These are phyloP conservation scores for Mycena polygramma DNA, from an alignment of 768 basidiomycete species.

Conservation along the genomic window DNA sequence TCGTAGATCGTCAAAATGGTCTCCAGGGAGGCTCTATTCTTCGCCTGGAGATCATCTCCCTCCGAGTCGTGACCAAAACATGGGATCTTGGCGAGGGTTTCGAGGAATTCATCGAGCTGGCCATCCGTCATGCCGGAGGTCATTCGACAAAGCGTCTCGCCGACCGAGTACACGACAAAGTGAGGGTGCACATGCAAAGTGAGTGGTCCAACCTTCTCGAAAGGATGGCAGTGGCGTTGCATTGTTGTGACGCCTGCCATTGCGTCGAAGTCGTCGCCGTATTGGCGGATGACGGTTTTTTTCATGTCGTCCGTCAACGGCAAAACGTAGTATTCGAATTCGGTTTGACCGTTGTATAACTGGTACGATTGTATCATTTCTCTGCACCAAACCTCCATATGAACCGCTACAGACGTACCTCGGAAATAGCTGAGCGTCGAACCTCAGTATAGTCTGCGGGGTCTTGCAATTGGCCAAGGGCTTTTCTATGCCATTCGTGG, in stretches of 20 bases:
- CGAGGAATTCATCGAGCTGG: not conserved
- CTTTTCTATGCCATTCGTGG: not conserved
- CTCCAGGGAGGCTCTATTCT: not conserved
- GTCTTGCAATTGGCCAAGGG: not conserved
- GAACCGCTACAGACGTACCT: constrained; percentile 1
- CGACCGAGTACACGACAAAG: constrained; percentile 13
- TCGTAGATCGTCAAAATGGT: not conserved
- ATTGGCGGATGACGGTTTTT: constrained; percentile 1
- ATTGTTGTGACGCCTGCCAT: not conserved
- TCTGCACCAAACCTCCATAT: too few species aligned
- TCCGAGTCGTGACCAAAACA: constrained; percentile 10
- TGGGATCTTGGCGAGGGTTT: not conserved
- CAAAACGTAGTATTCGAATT: constrained; percentile 5
- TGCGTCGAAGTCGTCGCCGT: not conserved
- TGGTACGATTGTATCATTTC: not conserved
- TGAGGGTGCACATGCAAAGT: constrained; percentile 13
- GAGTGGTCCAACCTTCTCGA: constrained; percentile 8
- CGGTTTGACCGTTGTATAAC: not conserved
- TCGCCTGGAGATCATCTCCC: not conserved
- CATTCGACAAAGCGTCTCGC: constrained; percentile 1
- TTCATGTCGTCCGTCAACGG: not conserved
- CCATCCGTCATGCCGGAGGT: fast-evolving
- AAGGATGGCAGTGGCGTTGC: constrained; percentile 3
- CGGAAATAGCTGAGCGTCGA: constrained; percentile 3
- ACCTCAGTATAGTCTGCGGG: not conserved